A percentile compares a stretch with the other conserved stretches of the same genome.
Conservation (phyloP, 176 grass and related monocot species). For the Eragrostis nindensis region DNA sequence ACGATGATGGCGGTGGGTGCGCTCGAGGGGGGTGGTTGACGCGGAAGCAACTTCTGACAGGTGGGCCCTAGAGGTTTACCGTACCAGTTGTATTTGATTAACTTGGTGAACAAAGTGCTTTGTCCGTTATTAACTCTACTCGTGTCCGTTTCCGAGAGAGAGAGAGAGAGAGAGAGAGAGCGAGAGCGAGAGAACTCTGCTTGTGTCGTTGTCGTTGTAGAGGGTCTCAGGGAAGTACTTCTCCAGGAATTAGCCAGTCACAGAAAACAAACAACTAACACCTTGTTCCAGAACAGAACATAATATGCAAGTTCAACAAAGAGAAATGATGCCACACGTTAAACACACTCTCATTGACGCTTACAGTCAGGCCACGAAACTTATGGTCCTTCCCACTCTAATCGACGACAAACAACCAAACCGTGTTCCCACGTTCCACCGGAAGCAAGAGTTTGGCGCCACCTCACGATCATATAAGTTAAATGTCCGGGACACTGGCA, state of each 20-base stretch:
- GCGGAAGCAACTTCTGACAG: not conserved
- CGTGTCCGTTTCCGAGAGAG: too few species aligned
- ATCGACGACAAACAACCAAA: not conserved
- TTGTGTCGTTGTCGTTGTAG: not conserved
- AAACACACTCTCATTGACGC: not conserved
- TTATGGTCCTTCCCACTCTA: not conserved
- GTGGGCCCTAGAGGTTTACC: not conserved
- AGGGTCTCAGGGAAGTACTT: too few species aligned
- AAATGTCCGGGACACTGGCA: not conserved
- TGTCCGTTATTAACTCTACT: not conserved
- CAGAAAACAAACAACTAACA: not conserved
- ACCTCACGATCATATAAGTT: not conserved
- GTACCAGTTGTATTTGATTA: not conserved
- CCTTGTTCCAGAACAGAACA: not conserved
- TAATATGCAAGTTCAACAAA: not conserved
- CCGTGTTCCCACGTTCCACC: not conserved
- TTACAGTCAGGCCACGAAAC: not conserved
- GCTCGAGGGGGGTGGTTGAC: constrained; percentile 11
- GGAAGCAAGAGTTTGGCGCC: not conserved
- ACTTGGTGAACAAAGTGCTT: not conserved
- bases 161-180: too few species aligned
- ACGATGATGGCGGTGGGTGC: not conserved
- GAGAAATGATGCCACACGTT: not conserved
- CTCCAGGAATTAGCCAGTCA: not conserved
- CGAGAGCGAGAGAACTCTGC: too few species aligned